Conservation (phyloP, 805 yeast species). For the Lachancea thermotolerans region DNA sequence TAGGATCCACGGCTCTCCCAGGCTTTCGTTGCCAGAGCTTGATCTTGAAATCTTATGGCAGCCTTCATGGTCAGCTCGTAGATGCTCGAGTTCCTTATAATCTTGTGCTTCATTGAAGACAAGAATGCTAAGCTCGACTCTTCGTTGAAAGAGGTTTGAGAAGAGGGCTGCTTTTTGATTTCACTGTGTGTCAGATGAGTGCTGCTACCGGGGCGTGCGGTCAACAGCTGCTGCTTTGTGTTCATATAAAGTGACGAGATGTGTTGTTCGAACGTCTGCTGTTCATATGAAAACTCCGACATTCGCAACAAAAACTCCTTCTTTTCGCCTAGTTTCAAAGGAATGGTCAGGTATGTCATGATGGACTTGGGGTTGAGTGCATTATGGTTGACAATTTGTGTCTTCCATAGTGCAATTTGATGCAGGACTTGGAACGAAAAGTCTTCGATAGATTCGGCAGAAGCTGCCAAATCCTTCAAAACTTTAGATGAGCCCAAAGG, state of each 20-base stretch:
- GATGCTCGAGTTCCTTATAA: conserved; percentile 40
- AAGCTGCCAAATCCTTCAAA: conserved; percentile 30
- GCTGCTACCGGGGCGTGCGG: conserved; percentile 11
- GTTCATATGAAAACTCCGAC: conserved; percentile 23
- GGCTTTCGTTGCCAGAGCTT: conserved; percentile 52
- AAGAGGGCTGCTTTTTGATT: too few relatives aligned
- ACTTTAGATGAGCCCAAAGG: conserved; percentile 47
- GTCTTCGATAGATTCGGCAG: conserved; percentile 29
- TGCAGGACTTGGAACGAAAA: conserved; percentile 17
- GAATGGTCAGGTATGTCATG: conserved; percentile 23
- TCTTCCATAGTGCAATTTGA: conserved; percentile 15
- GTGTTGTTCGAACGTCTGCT: conserved; percentile 11
- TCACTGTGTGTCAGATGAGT: too few relatives aligned
- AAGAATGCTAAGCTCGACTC: conserved; percentile 3
- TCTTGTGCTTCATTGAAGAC: conserved; percentile 23
- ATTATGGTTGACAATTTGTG: conserved; percentile 12
- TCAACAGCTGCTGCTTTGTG: background rate
- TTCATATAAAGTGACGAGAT: background rate
- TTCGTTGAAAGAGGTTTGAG: background rate
- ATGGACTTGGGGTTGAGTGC: conserved; percentile 19
- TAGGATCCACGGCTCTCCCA: conserved; percentile 79
- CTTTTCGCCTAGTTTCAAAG: conserved; percentile 21
- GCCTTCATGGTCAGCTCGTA: conserved; percentile 63
- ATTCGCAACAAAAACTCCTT: conserved; percentile 23
- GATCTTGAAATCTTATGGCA: conserved; percentile 48